Conservation (phyloP, 2,329 filamentous ascomycete species). For the Xylaria sp. region DNA sequence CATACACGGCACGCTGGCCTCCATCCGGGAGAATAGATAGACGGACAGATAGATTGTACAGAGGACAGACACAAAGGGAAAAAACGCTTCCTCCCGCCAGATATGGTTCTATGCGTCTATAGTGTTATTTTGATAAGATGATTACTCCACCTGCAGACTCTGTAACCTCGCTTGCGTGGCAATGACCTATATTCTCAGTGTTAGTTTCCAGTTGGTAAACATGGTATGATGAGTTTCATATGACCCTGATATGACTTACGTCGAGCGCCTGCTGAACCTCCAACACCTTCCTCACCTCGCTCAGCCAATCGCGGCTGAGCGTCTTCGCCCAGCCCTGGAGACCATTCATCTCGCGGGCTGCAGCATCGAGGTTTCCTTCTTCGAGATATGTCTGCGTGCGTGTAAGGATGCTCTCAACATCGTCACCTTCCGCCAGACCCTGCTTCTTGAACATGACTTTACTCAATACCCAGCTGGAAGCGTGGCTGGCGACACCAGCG, state of each 20-base stretch:
- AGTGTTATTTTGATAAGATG: constrained; percentile 19
- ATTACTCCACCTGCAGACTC: constrained; percentile 46
- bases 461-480: constrained; percentile 87
- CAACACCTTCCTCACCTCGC: constrained; percentile 88
- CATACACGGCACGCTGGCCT: constrained; percentile 50
- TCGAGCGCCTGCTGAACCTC: constrained; percentile 97
- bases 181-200: constrained; percentile 42
- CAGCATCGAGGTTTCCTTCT: constrained; percentile 90
- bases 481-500: constrained; percentile 93
- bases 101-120: constrained; percentile 35
- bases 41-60: constrained; percentile 41
- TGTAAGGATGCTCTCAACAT: constrained; percentile 93
- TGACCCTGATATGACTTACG: constrained; percentile 59
- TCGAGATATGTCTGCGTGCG: constrained; percentile 90
- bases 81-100: constrained; percentile 16
- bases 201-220: constrained; percentile 27
- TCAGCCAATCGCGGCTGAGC: constrained; percentile 91
- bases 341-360: constrained; percentile 94
- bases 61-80: constrained; percentile 41
- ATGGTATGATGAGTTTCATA: not conserved
- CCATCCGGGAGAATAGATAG: not conserved
- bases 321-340: constrained; percentile 95
- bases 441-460: constrained; percentile 97
- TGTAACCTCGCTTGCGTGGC: constrained; percentile 47
- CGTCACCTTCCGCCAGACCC: constrained; percentile 81